These are phyloP conservation scores for Paramecium octaurelia DNA, from an alignment of 73 alveolate species.

Conservation along the genomic window DNA sequence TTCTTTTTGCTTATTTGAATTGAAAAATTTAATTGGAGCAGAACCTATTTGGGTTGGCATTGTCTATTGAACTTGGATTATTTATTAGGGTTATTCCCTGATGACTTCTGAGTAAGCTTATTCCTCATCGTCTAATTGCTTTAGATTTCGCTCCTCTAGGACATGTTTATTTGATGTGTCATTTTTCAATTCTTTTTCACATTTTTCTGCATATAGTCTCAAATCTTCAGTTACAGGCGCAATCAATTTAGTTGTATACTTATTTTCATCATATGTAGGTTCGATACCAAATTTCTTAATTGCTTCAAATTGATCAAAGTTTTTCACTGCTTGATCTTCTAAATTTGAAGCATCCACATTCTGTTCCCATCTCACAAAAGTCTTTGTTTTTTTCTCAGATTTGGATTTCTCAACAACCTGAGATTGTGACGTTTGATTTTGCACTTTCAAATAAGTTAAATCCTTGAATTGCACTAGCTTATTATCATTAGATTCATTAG, in stretches of 20 bases:
- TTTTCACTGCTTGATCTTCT: background rate
- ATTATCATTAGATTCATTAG: background rate
- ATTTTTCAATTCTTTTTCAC: conserved; percentile 7
- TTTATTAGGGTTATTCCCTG: background rate
- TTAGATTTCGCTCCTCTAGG: conserved; percentile 34
- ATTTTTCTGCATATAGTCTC: conserved; percentile 16
- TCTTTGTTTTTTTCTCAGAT: conserved; percentile 9
- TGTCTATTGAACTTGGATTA: background rate
- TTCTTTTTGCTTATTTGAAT: background rate
- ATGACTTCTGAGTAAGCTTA: background rate
- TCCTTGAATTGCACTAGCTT: conserved; percentile 6
- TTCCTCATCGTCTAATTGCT: conserved; percentile 31
- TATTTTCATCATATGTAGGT: background rate
- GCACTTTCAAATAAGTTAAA: background rate
- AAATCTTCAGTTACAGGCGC: conserved; percentile 4
- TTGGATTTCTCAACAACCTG: background rate
- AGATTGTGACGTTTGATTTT: background rate
- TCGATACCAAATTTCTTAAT: conserved; percentile 27
- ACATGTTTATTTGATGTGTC: conserved; percentile 23
- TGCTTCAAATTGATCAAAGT: conserved; percentile 46
- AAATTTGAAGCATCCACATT: background rate
- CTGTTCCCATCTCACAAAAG: conserved; percentile 17
- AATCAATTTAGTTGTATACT: background rate
- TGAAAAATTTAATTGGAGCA: background rate
- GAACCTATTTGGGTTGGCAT: background rate